Base-by-base conservation (phyloP, 192 early-diverging fungal species). In the Mortierella alpina region DNA sequence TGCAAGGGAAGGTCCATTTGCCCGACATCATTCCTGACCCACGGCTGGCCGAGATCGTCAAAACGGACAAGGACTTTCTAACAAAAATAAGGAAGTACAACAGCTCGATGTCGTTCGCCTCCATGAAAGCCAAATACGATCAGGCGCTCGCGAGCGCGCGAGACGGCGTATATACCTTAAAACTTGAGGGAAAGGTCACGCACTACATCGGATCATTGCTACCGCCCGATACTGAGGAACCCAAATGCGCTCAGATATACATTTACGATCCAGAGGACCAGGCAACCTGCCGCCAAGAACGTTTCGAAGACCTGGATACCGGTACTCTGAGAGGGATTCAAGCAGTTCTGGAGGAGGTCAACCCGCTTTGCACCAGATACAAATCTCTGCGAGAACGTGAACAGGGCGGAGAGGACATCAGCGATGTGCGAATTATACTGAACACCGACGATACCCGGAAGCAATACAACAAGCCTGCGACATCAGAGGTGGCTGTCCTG, bases 51-150 rank as follows among this genome's bases (percentile, higher is more conserved):
- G n/a, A n/a, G n/a, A n/a, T n/a, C n/a, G n/a, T n/a, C n/a, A n/a
- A n/a, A n/a, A n/a, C n/a, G n/a, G n/a, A n/a, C n/a, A 13, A 51
- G 20, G 0, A 18, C 11, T 60, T 77, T 64, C 39, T 4, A 9
- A 5, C 44, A 8, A 69, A 69, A 9, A 76, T 76, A 13, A 1
- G 67, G n/a, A 64, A 50, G 39, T 69, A 76, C 59, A 76, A 76
- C 55, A 44, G 59, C 6, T 50, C 66, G 2, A 42, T 69, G 40
- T 61, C 74, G 8, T 76, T 76, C 44, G 63, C 67, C 8, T 76
- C 74, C 50, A 56, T 76, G 42, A 60, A 54, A 0, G 60, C 46
- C 11, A 63, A 63, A 5, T 20, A 69, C 49, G 59, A 76, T 39
- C 1, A 47, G 45, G 3, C 14, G 1, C 10, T 69, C 6, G 62